Evolutionary conservation across 108 stramenopile species (phyloP).

Genomic region (Pseudonitzschia multiseries): DNA sequence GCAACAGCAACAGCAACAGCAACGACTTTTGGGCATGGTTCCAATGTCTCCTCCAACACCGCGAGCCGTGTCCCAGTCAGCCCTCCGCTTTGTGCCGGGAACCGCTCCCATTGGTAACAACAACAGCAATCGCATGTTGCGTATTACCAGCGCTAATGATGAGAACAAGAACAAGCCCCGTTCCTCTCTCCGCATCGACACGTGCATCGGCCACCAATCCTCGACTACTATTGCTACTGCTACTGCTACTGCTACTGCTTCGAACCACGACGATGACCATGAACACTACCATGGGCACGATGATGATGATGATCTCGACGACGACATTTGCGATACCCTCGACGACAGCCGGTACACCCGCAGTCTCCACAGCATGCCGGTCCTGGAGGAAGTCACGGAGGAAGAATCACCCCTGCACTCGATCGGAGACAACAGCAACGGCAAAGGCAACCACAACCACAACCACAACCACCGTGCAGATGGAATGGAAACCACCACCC

Average conservation of each 20-base stretch:
- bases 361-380: conserved; percentile 14
- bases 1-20: neutral
- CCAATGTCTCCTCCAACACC: neutral
- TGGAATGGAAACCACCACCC: no score
- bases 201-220: neutral
- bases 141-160: no score
- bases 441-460: neutral
- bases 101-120: neutral
- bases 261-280: neutral
- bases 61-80: neutral
- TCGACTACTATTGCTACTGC: neutral
- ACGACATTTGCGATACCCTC: conserved; percentile 7
- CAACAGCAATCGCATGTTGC: neutral
- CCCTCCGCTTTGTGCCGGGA: neutral
- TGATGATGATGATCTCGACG: neutral
- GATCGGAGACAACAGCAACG: neutral
- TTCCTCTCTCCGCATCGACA: neutral
- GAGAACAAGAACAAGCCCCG: neutral
- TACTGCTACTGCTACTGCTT: neutral
- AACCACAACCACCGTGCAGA: neutral
- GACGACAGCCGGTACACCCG: conserved; percentile 10
- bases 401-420: conserved; percentile 12
- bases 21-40: neutral
- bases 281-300: no score
- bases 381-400: conserved; percentile 15